Evolutionary conservation across 2,329 filamentous ascomycete genomes (phyloP).

Genomic region (Penicillium paneum): DNA sequence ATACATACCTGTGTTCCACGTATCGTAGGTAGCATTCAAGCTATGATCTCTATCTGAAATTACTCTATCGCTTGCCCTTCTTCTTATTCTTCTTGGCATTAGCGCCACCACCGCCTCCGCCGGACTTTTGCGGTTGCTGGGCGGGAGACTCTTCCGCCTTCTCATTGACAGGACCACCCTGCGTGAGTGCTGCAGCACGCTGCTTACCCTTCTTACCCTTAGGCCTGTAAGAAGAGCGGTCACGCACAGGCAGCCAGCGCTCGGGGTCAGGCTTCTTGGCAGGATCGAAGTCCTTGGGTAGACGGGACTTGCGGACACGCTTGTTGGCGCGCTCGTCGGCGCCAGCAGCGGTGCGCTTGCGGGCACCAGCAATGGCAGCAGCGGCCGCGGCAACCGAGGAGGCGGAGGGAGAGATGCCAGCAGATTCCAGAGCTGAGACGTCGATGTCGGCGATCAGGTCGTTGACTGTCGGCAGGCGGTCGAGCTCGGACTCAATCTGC

Average conservation of each 20-base stretch:
- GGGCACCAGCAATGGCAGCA: conserved; percentile 34
- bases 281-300: conserved; percentile 58
- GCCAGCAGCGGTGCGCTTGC: conserved; percentile 39
- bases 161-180: conserved; percentile 77
- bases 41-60: background rate
- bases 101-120: conserved; percentile 34
- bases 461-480: conserved; percentile 39
- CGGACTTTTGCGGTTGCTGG: conserved; percentile 33
- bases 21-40: conserved; percentile 13
- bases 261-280: conserved; percentile 82
- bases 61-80: conserved; percentile 48
- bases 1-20: background rate
- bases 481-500: conserved; percentile 35
- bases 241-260: conserved; percentile 85
- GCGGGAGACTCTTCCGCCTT: conserved; percentile 56
- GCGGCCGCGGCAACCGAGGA: conserved; percentile 30
- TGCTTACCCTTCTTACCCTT: conserved; percentile 92
- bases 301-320: conserved; percentile 45
- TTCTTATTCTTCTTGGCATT: conserved; percentile 49
- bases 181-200: conserved; percentile 72
- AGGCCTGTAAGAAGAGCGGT: conserved; percentile 82
- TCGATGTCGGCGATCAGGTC: conserved; percentile 46
- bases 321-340: conserved; percentile 36
- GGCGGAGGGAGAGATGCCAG: conserved; percentile 42
- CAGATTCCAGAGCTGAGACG: conserved; percentile 43